phyloP scores from a whole-genome alignment of 768 basidiomycete genomes.

The Cyathus striatus region DNA sequence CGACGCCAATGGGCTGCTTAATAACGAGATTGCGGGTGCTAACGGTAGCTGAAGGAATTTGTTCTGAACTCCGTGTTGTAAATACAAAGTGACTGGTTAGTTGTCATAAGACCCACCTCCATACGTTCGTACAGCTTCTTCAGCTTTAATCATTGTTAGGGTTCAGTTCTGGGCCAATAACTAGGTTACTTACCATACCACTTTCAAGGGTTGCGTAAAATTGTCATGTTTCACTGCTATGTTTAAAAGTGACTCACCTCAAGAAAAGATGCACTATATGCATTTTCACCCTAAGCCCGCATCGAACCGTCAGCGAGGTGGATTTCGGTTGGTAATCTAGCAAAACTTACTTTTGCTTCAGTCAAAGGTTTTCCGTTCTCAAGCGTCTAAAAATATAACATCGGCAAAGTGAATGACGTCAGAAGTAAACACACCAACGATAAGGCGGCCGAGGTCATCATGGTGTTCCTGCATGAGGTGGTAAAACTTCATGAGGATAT shows the following conservation, averaged over 20 bases:
- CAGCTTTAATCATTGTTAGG: constrained; percentile 46
- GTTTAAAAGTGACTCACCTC: constrained; percentile 43
- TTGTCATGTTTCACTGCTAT: not conserved
- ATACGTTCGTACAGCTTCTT: constrained; percentile 88
- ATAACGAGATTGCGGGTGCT: constrained; percentile 81
- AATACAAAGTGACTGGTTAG: not conserved
- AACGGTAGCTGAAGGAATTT: constrained; percentile 71
- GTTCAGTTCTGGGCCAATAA: not conserved
- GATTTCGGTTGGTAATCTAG: no score
- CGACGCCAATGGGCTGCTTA: constrained; percentile 85
- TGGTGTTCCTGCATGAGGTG: constrained; percentile 75
- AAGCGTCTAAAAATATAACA: constrained; percentile 52
- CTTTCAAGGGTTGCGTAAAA: constrained; percentile 27
- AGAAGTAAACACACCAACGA: constrained; percentile 47
- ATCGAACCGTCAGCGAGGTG: no score
- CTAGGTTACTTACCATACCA: constrained; percentile 65
- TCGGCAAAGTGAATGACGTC: constrained; percentile 18
- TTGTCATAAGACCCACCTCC: constrained; percentile 50
- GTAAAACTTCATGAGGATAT: constrained; percentile 76
- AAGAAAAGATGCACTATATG: constrained; percentile 81
- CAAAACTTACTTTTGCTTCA: constrained; percentile 68
- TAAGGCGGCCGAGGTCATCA: constrained; percentile 84
- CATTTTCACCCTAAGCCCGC: constrained; percentile 66
- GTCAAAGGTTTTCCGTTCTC: constrained; percentile 93
- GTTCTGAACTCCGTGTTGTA: constrained; percentile 39